Evolutionary conservation across 768 basidiomycete genomes (phyloP), one percentile per base, ranked within the genome.

Genomic region (Daedaleopsis nitida): DNA sequence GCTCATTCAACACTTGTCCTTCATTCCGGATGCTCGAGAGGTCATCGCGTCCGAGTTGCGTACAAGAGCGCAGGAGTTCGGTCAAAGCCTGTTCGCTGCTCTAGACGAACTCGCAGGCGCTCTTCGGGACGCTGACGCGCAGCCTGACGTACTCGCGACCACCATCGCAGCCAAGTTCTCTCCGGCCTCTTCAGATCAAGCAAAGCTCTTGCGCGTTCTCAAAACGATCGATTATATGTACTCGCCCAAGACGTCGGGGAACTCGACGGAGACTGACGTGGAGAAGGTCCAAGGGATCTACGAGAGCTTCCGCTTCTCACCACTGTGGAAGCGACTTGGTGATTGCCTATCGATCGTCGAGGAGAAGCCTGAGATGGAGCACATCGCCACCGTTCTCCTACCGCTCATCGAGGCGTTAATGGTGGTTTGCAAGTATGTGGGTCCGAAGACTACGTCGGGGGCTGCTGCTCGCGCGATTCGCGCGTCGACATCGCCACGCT

Each of bases 171-270:
- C 90, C 48, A 93, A 90, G 68, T 98, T 99, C 78, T 96, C 96
- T 1, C 87, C 94, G 1, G 88, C 96, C 1, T 96, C 96, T 1
- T 96, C 96, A 0, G 86, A 87, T 45, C 97, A 99, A 78, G 95
- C 97, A n/a, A 97, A 97, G 75, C 84, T 99, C 5, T 81, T 99
- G 8, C 84, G 97, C 13, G 89, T 99, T 14, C 80, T 99, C 65
- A 99, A 98, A 78, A 97, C 96, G 11, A 91, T 99, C 70, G 97
- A 98, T 72, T 96, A 96, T 73, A 96, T 97, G 86, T 94, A 91
- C 74, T 87, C 89, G 1, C 86, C 89, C 8, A 81, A 80, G 52
- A 66, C 77, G 9, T 80, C 78, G 61, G 59, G 79, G 10, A 67
- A 80, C 32, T 68, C 75, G 8, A 74, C 74, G 37, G 78, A 78